Conservation (phyloP, 2,329 filamentous ascomycete species). For the Diplodia mutila region DNA sequence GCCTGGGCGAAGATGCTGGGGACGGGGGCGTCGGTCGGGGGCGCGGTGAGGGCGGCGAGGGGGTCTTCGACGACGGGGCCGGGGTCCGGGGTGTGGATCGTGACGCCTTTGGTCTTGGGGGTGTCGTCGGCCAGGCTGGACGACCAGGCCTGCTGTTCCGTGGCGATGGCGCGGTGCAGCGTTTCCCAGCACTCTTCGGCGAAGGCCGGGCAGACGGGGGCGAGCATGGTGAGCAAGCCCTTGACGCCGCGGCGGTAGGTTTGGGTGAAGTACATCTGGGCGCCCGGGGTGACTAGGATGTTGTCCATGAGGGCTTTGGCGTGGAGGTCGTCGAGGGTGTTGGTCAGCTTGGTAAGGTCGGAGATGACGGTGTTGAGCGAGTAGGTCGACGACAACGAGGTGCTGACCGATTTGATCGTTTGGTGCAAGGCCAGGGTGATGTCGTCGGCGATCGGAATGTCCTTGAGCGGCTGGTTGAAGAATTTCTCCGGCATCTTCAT, state of each 20-base stretch:
- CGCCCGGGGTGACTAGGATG: slow-evolving; percentile 43
- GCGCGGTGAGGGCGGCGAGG: slow-evolving; percentile 24
- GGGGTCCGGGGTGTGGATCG: no score
- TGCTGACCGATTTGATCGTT: slow-evolving; percentile 68
- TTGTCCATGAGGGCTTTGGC: slow-evolving; percentile 44
- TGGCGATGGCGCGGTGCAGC: slow-evolving; percentile 48
- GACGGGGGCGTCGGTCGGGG: slow-evolving; percentile 28
- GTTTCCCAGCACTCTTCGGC: slow-evolving; percentile 79
- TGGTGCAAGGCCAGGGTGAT: slow-evolving; percentile 70
- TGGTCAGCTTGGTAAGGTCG: slow-evolving; percentile 80
- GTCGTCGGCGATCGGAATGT: slow-evolving; percentile 44
- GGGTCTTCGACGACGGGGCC: slow-evolving; percentile 12
- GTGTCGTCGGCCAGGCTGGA: not conserved
- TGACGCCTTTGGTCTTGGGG: no score
- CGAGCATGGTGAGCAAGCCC: slow-evolving; percentile 70
- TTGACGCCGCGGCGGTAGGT: slow-evolving; percentile 38
- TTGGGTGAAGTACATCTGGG: slow-evolving; percentile 54
- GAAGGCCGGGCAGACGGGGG: slow-evolving; percentile 79
- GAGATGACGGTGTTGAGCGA: slow-evolving; percentile 83
- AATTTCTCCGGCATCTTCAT: not conserved
- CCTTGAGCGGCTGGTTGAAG: slow-evolving; percentile 30
- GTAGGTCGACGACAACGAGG: slow-evolving; percentile 71
- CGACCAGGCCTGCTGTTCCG: slow-evolving; percentile 26
- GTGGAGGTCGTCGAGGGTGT: slow-evolving; percentile 50
- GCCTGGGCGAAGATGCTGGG: slow-evolving; percentile 47